Conservation (phyloP, 2,329 filamentous ascomycete genomes). For the Fusarium caatingaense region DNA sequence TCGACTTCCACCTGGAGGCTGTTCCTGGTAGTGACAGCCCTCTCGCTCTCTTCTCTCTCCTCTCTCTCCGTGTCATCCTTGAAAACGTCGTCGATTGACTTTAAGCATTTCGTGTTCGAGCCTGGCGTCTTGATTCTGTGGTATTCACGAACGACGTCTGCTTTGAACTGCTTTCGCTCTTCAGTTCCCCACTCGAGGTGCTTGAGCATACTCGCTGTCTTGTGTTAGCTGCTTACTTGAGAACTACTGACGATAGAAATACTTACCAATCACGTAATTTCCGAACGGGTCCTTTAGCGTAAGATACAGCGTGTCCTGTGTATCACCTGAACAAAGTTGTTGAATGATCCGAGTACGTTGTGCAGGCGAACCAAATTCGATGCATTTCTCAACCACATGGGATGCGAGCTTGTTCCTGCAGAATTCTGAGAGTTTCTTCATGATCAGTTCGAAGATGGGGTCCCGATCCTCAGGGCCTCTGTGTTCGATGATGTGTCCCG, state of each 20-base stretch:
- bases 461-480: conserved; percentile 78
- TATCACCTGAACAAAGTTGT: conserved; percentile 70
- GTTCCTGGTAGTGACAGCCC: background rate
- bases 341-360: conserved; percentile 77
- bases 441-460: conserved; percentile 79
- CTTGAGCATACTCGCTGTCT: conserved; percentile 80
- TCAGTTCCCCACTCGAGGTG: conserved; percentile 45
- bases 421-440: conserved; percentile 75
- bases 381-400: conserved; percentile 96
- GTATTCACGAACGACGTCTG: background rate
- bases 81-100: background rate
- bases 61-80: background rate
- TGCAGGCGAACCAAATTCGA: conserved; percentile 75
- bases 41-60: background rate
- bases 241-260: conserved; percentile 41
- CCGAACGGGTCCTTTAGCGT: conserved; percentile 93
- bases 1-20: conserved; percentile 58
- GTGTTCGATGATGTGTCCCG: conserved; percentile 88
- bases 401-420: conserved; percentile 98
- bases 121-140: background rate
- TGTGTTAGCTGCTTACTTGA: conserved; percentile 24
- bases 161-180: background rate
- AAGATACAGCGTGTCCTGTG: conserved; percentile 75
- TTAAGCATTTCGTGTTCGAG: conserved; percentile 58
- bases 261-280: conserved; percentile 96